A percentile compares a stretch with the other conserved stretches of the same genome.
Evolutionary conservation across 495 filamentous ascomycete genomes (phyloP).

Genomic region (Neurospora hispaniola): DNA sequence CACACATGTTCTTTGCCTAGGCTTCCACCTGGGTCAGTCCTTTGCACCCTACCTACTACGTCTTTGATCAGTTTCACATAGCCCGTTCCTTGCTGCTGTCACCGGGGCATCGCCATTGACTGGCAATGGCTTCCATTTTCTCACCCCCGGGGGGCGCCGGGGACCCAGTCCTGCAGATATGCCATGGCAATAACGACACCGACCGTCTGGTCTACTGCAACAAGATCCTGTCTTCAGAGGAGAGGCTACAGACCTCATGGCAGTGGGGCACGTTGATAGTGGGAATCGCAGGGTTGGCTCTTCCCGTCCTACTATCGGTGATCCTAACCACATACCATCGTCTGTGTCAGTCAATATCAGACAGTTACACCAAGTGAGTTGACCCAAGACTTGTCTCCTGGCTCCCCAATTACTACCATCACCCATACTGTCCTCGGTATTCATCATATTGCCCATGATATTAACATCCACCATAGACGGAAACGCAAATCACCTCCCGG

Average conservation of each 20-base stretch:
- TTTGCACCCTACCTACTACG: not conserved
- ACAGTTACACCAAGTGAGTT: not conserved
- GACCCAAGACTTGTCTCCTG: not conserved
- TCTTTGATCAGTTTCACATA: not conserved
- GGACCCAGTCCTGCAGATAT: slow-evolving; percentile 16
- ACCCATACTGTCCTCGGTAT: not conserved
- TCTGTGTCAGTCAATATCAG: slow-evolving; percentile 1
- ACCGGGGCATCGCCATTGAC: not conserved
- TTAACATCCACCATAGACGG: not conserved
- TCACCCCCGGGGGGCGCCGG: slow-evolving; percentile 11
- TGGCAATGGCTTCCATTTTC: slow-evolving; percentile 18
- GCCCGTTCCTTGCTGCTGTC: not conserved
- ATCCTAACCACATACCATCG: not conserved
- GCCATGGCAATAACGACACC: not conserved
- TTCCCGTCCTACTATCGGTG: slow-evolving; percentile 2
- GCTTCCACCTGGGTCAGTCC: not conserved
- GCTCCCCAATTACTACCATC: not conserved
- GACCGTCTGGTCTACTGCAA: slow-evolving; percentile 18
- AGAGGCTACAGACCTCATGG: slow-evolving; percentile 6
- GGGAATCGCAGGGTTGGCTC: slow-evolving; percentile 6
- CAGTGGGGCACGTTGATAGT: slow-evolving; percentile 13
- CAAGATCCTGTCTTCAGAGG: slow-evolving; percentile 5
- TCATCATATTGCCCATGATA: not conserved
- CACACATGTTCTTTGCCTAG: not conserved
- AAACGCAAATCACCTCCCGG: not conserved